These are phyloP conservation scores for Microglena sp. DNA, from an alignment of 139 green algal genomes.

Conservation along the genomic window DNA sequence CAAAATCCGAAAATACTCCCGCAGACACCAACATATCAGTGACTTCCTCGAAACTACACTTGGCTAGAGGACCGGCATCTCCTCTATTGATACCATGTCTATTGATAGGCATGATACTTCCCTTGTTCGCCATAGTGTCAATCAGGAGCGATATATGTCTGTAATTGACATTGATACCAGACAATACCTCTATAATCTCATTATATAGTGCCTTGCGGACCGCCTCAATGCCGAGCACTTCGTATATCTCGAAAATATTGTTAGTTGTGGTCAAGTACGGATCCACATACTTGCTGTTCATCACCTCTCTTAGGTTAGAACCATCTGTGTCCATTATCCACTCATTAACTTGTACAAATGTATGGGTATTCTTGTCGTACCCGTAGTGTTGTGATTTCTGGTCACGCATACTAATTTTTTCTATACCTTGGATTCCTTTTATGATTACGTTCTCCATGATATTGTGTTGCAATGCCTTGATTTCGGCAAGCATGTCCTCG, in stretches of 20 bases:
- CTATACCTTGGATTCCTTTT: slow-evolving; percentile 63
- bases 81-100: slow-evolving; percentile 85
- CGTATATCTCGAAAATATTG: slow-evolving; percentile 72
- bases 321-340: slow-evolving; percentile 84
- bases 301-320: slow-evolving; percentile 65
- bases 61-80: slow-evolving; percentile 67
- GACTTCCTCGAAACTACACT: slow-evolving; percentile 88
- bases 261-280: slow-evolving; percentile 55
- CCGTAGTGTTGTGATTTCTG: background rate
- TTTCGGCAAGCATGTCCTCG: slow-evolving; percentile 5
- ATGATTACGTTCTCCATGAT: slow-evolving; percentile 45
- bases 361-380: slow-evolving; percentile 11
- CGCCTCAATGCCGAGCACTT: slow-evolving; percentile 82
- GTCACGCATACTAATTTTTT: slow-evolving; percentile 50
- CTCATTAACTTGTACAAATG: slow-evolving; percentile 64
- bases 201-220: slow-evolving; percentile 49
- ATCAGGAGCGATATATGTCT: slow-evolving; percentile 26
- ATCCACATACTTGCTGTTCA: slow-evolving; percentile 54
- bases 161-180: slow-evolving; percentile 1
- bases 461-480: slow-evolving; percentile 20
- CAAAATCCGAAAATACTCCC: slow-evolving; percentile 62
- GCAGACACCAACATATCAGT: slow-evolving; percentile 77
- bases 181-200: slow-evolving; percentile 6
- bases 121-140: slow-evolving; percentile 24
- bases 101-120: slow-evolving; percentile 80